These are phyloP conservation scores for Zea luxurians DNA, from an alignment of 176 grass and related monocot genomes.

Conservation along the genomic window DNA sequence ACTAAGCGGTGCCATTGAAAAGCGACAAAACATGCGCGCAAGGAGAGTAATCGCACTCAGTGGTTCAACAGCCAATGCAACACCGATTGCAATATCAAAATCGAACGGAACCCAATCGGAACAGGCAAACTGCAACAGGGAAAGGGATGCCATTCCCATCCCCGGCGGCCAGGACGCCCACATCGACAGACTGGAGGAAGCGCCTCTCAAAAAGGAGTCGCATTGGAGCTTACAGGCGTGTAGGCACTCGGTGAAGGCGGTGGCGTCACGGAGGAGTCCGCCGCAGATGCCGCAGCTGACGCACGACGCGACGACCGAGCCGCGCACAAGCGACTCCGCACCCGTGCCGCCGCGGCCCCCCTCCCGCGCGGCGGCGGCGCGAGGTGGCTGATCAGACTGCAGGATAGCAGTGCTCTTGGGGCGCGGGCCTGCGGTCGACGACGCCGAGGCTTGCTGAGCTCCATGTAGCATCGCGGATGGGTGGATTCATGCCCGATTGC, in stretches of 20 bases:
- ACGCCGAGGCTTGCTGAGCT: neutral
- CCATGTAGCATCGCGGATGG: neutral
- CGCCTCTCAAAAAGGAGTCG: neutral
- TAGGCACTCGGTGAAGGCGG: conserved; percentile 53
- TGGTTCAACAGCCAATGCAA: no score
- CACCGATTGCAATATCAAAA: neutral
- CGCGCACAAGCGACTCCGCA: conserved; percentile 21
- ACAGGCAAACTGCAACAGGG: neutral
- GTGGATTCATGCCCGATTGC: neutral
- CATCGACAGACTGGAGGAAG: neutral
- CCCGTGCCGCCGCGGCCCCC: neutral
- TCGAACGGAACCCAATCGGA: neutral
- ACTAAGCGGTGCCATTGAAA: neutral
- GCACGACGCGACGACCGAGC: conserved; percentile 18
- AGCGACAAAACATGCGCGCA: neutral
- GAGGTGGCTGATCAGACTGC: neutral
- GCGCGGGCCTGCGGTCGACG: neutral
- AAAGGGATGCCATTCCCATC: neutral
- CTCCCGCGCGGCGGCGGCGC: neutral
- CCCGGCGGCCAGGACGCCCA: neutral
- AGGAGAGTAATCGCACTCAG: neutral
- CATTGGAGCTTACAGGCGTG: conserved; percentile 43
- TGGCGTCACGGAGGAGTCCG: conserved; percentile 49
- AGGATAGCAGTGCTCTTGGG: neutral
- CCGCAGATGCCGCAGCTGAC: conserved; percentile 51